Evolutionary conservation across 768 basidiomycete species (phyloP), one percentile per base, ranked within the genome.

Genomic region (Pisolithus microcarpus): DNA sequence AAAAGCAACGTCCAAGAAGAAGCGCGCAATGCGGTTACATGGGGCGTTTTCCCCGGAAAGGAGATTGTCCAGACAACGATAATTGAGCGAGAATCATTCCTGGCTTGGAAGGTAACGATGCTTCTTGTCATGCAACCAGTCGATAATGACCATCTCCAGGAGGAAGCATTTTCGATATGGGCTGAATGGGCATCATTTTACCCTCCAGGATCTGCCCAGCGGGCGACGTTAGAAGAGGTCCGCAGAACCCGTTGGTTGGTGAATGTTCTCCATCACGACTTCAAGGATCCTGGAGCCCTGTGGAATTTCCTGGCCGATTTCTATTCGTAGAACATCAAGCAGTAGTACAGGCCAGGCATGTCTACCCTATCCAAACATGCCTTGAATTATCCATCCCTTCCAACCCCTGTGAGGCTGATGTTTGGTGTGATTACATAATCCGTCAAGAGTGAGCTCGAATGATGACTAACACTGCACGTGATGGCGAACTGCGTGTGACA

Each of bases 11-110:
- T 95, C 21, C 74, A 79, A 1, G 81, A 85, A 43, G 82, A 79
- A 31, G 86, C 81, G 13, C 80, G 89, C 50, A 97, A 97, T 66
- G 94, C 93, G 0, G 96, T 99, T 7, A 99, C 96, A 1, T 99
- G 96, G 96, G 96, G 94, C 50, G 85, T 98, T 6, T 99, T 99
- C 66, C 91, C 93, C 0, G 96, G 91, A 0, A 89, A 96, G 63
- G 96, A 99, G 68, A 86, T 99, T 43, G 80, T 85, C 2, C 95
- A 97, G 61, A 90, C 95, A 5, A 99, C 96, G 0, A 92, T 98
- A 57, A 98, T 99, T 34, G 96, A 97, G 63, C 81, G 80, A 46
- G 87, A 92, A 62, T 95, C 91, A 13, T 99, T 99, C 75, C 69
- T 90, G 34, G 85, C 91, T 0, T 99, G 96, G 96, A 97, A 94